Conservation (phyloP, 805 yeast genomes). For the Jamesozyma lodderae region DNA sequence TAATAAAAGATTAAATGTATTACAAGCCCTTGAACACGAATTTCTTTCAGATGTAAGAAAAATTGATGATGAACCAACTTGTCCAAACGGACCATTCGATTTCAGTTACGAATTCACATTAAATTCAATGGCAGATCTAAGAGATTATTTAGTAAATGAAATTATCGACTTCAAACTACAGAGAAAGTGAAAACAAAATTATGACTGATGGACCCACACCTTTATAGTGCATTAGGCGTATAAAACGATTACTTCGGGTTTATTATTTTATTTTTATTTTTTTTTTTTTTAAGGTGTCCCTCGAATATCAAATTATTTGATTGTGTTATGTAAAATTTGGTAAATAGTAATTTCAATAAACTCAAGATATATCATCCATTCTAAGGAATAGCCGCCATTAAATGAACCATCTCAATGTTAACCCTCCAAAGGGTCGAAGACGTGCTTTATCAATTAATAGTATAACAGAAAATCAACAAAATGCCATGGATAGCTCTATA, state of each 20-base stretch:
- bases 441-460: conserved; percentile 27
- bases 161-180: conserved; percentile 41
- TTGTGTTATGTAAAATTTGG: too few species aligned
- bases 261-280: too few species aligned
- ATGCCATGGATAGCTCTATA: conserved; percentile 24
- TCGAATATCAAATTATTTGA: too few species aligned
- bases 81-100: conserved; percentile 43
- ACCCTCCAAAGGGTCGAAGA: conserved; percentile 13
- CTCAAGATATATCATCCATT: too few species aligned
- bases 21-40: conserved; percentile 47
- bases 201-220: too few species aligned
- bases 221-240: too few species aligned
- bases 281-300: too few species aligned
- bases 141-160: conserved; percentile 42
- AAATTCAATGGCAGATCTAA: conserved; percentile 37
- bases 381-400: too few species aligned
- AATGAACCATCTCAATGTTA: conserved; percentile 18
- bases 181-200: conserved; percentile 7
- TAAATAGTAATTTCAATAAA: too few species aligned
- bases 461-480: conserved; percentile 22
- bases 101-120: conserved; percentile 52
- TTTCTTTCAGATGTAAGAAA: conserved; percentile 49
- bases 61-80: conserved; percentile 44
- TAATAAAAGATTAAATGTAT: conserved; percentile 43
- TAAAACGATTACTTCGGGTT: too few species aligned